Evolutionary conservation across 768 basidiomycete species (phyloP), one percentile per base, ranked within the genome.

Genomic region (Mycena leptocephala): DNA sequence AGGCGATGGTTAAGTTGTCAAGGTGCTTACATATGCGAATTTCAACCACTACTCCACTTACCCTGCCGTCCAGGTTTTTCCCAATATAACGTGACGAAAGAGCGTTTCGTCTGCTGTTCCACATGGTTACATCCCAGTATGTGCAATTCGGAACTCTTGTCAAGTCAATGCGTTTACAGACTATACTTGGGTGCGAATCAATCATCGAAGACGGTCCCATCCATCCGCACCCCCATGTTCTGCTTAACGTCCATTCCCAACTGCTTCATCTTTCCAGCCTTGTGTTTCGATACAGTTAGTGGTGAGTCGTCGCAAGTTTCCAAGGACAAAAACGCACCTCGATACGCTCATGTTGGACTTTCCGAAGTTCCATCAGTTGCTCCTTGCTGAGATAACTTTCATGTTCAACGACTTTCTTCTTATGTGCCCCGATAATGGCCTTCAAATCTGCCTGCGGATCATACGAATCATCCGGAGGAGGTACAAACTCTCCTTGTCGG

Each of bases 211-310:
- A 88, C 82, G 10, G 88, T 89, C 22, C 92, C 93, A 78, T 97
- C 96, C 96, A 97, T 97, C 64, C 96, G 88, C 53, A 97, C 95
- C 53, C 96, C 96, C 89, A 96, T 92, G 79, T 88, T 96, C 82
- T 93, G 91, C 80, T 94, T 95, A 69, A 97, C 88, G 22, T 96
- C 95, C 94, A 97, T 95, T 1, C 96, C 96, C n/a, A 97, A 83
- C 35, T 93, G 86, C 81, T 96, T 96, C 94, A 95, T 95, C 83
- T 94, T 95, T 22, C 93, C 92, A 58, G 92, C 93, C 94, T 95
- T 39, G 56, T 63, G 37, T 37, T 20, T 48, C 32, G 30, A 24
- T 14, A 24, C 20, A 22, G 35, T 64, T 11, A 56, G 72, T n/a
- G 22, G 72, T n/a, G 22, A 22, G 11, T 39, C 14, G 51, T 9